These are phyloP conservation scores for Allium cepa DNA, from an alignment of 106 monocot genomes.

Conservation along the genomic window DNA sequence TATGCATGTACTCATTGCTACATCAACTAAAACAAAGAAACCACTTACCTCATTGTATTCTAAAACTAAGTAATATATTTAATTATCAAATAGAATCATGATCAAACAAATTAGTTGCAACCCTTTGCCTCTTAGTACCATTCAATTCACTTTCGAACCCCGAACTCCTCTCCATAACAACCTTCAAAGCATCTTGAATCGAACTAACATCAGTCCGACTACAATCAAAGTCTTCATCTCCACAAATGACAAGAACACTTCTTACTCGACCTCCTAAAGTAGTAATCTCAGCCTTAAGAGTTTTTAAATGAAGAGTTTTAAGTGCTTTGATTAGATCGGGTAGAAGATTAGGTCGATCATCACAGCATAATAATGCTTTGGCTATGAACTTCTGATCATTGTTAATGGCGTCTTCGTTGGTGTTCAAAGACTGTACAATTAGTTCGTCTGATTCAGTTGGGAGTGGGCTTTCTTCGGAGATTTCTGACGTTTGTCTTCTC, in stretches of 20 bases:
- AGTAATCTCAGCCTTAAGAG: conserved; percentile 82
- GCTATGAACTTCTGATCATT: conserved; percentile 59
- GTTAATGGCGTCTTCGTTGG: conserved; percentile 51
- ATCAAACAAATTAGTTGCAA: conserved; percentile 21
- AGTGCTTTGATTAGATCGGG: conserved; percentile 76
- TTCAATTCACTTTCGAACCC: conserved; percentile 17
- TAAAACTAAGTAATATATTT: background rate
- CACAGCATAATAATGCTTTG: conserved; percentile 83
- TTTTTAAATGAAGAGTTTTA: conserved; percentile 47
- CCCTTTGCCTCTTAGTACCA: conserved; percentile 67
- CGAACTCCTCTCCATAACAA: conserved; percentile 58
- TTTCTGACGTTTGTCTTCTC: conserved; percentile 78
- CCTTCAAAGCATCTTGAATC: conserved; percentile 68
- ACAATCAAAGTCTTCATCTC: conserved; percentile 15
- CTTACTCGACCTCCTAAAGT: conserved; percentile 82
- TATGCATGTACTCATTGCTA: background rate
- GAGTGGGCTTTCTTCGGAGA: conserved; percentile 64
- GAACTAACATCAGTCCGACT: conserved; percentile 19
- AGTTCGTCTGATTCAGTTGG: conserved; percentile 85
- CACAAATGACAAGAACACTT: conserved; percentile 67
- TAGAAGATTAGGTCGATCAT: conserved; percentile 74
- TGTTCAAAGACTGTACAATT: background rate
- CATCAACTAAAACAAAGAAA: background rate
- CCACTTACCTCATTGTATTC: too few species aligned
- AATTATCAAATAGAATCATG: conserved; percentile 3